Percentiles rank a stretch among this genome's conserved stretches.
Evolutionary conservation across 1,284 basidiomycete species (phyloP).

Genomic region (Naganishia sp.): DNA sequence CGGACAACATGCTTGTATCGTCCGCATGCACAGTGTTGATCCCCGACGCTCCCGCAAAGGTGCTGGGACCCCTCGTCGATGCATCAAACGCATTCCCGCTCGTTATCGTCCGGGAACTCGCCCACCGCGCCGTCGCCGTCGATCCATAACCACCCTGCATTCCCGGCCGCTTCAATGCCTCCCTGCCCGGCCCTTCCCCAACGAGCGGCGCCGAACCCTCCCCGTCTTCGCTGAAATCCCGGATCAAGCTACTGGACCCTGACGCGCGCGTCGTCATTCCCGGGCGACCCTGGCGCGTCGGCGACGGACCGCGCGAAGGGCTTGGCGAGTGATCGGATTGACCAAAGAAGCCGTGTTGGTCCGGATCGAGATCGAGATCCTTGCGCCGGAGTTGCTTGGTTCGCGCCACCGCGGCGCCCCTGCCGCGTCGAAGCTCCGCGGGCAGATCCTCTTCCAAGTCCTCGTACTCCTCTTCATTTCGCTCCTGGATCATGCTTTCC

Average conservation of each 20-base stretch:
- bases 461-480: constrained; percentile 16
- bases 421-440: constrained; percentile 5
- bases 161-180: constrained; percentile 3
- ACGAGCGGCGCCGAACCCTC: background rate
- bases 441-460: constrained; percentile 21
- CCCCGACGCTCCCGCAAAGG: too few relatives aligned
- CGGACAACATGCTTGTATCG: constrained; percentile 17
- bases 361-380: constrained; percentile 5
- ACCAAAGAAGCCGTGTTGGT: constrained; percentile 13
- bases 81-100: constrained; percentile 30
- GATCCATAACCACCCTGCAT: constrained; percentile 2
- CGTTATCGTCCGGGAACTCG: constrained; percentile 27
- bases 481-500: constrained; percentile 15
- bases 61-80: constrained; percentile 9
- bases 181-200: constrained; percentile 14
- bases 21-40: constrained; percentile 6
- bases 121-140: constrained; percentile 1
- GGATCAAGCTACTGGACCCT: background rate
- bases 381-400: constrained; percentile 11
- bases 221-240: constrained; percentile 1
- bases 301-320: constrained; percentile 22
- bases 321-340: constrained; percentile 26
- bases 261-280: background rate
- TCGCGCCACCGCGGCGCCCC: background rate
- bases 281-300: constrained; percentile 1